A percentile compares a stretch with the other conserved stretches of the same genome.
Conservation (phyloP, 2,329 filamentous ascomycete genomes). For the Paraconiothyrium brasiliense region DNA sequence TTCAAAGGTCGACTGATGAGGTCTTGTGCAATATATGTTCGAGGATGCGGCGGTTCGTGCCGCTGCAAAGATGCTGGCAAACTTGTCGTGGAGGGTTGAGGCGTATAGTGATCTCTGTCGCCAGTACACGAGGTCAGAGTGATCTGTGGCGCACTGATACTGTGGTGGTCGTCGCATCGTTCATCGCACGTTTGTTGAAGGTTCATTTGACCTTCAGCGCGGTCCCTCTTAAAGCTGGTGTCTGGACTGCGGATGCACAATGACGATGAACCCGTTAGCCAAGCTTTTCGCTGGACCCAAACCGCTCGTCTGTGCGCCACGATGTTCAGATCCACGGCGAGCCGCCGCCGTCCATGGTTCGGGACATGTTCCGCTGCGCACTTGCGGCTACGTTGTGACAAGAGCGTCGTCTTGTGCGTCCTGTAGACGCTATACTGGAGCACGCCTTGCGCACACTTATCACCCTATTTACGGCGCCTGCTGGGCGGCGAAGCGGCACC, state of each 20-base stretch:
- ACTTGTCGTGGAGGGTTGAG: background rate
- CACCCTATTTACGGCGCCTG: slow-evolving; percentile 16
- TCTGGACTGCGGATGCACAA: slow-evolving; percentile 5
- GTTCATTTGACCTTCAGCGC: background rate
- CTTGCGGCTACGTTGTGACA: slow-evolving; percentile 4
- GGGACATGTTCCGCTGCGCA: slow-evolving; percentile 6
- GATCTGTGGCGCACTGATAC: background rate
- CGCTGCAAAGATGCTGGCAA: background rate
- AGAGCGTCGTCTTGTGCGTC: background rate
- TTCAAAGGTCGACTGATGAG: slow-evolving; percentile 2
- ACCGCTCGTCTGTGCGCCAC: slow-evolving; percentile 6
- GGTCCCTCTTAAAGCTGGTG: background rate
- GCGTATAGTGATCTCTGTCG: background rate
- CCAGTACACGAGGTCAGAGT: background rate
- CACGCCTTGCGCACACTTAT: background rate
- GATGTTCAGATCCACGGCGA: slow-evolving; percentile 3
- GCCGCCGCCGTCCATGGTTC: background rate
- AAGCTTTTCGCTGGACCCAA: slow-evolving; percentile 12
- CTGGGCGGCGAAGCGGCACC: slow-evolving; percentile 10
- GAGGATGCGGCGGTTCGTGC: slow-evolving; percentile 5
- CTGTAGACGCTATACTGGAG: background rate
- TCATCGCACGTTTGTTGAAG: background rate
- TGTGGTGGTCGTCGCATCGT: background rate
- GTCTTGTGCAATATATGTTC: background rate
- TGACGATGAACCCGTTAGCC: slow-evolving; percentile 11